Base-by-base conservation (phyloP, 2,329 filamentous ascomycete species). In the Beauveria sp. region DNA sequence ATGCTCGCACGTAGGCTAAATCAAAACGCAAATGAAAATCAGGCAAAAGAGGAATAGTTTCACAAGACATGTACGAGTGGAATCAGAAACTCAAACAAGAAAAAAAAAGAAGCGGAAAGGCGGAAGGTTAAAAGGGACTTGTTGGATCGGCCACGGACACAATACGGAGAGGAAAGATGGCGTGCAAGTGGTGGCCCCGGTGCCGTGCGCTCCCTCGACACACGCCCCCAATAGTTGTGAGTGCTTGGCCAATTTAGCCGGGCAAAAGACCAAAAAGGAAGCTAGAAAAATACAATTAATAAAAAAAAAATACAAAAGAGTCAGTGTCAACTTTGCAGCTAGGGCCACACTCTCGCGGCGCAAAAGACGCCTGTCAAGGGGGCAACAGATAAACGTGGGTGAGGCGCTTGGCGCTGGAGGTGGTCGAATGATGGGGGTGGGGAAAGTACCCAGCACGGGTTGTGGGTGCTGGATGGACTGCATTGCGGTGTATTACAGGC, bases 321-420 rank as follows among this genome's bases (percentile, higher is more conserved):
- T 37, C 34, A 41, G 44, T 3, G 22, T 14, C 16, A 30, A 44
- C 5, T 37, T 37, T 37, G 34, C 12, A 16, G 24, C 56, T 40
- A 43, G 22, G 43, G 55, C 20, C n/a, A n/a, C n/a, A 9, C 22
- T 48, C 56, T 24, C 18, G 12, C 34, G 12, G 37, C 26, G 22
- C 56, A n/a, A 50, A 51, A 55, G 34, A 55, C 43, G 51, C 43
- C 51, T 61, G 51, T 55, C 51, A 50, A 47, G 48, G 40, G 41
- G 14, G 26, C 57, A 46, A 44, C 48, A 47, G 50, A 44, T 24
- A 20, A 59, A 59, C 57, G 57, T 59, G 57, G 57, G 57, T 41
- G 53, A 59, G 34, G 37, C 16, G 40, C 56, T 59, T 59, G 56
- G 56, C 56, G 48, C 34, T 58, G 55, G 20, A 51, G 56, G 54